These are phyloP conservation scores for Leccinellum albellum DNA, from an alignment of 768 basidiomycete genomes.

Conservation along the genomic window DNA sequence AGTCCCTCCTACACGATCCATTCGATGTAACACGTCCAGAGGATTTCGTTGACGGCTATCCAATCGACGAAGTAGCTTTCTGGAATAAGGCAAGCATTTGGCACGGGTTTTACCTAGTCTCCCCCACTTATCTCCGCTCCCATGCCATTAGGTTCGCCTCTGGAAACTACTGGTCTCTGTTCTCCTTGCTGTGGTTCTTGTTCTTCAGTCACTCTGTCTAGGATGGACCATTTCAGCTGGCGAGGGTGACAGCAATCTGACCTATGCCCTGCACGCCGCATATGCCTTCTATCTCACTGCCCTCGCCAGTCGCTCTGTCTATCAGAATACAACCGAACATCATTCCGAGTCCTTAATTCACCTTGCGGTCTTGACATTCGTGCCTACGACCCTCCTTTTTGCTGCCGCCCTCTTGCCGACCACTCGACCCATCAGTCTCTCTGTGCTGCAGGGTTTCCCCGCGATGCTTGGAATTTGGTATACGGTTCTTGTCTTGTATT, in stretches of 20 bases:
- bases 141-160: slow-evolving; percentile 47
- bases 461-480: slow-evolving; percentile 46
- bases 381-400: slow-evolving; percentile 45
- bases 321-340: slow-evolving; percentile 37
- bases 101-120: background rate
- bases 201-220: slow-evolving; percentile 49
- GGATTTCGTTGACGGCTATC: slow-evolving; percentile 64
- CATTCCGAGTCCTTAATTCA: slow-evolving; percentile 56
- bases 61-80: slow-evolving; percentile 58
- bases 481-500: slow-evolving; percentile 47
- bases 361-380: slow-evolving; percentile 50
- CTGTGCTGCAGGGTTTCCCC: slow-evolving; percentile 21
- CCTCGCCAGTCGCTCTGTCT: slow-evolving; percentile 49
- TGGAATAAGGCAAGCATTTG: slow-evolving; percentile 49
- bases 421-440: slow-evolving; percentile 33
- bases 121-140: background rate
- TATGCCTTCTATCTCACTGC: slow-evolving; percentile 61
- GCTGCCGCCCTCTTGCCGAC: slow-evolving; percentile 56
- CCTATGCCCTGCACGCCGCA: slow-evolving; percentile 42
- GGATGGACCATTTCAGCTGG: slow-evolving; percentile 41
- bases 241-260: slow-evolving; percentile 32
- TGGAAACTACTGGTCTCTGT: slow-evolving; percentile 52
- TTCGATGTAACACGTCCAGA: slow-evolving; percentile 73
- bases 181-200: slow-evolving; percentile 44
- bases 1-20: slow-evolving; percentile 42